Conservation (phyloP, 2,329 filamentous ascomycete genomes). For the Aspergillus sp. region DNA sequence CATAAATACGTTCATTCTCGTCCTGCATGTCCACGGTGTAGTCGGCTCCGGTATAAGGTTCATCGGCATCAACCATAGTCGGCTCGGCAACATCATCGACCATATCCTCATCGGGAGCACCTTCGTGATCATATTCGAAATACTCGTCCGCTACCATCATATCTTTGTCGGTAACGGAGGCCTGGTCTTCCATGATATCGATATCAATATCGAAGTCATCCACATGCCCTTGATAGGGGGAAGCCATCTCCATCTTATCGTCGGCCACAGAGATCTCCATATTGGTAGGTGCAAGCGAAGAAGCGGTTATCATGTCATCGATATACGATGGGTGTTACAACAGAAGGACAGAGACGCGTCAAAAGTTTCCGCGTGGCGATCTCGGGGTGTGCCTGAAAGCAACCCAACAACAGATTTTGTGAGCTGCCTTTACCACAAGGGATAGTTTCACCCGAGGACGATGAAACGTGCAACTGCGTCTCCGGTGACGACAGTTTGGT, state of each 20-base stretch:
- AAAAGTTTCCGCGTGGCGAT: conserved; percentile 24
- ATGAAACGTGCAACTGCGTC: neutral
- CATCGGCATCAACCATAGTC: conserved; percentile 41
- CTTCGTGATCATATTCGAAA: conserved; percentile 33
- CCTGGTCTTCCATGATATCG: conserved; percentile 58
- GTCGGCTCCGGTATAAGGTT: conserved; percentile 28
- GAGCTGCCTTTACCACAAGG: neutral
- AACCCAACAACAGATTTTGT: neutral
- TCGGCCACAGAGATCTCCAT: conserved; percentile 44
- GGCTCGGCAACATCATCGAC: conserved; percentile 46
- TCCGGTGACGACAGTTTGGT: neutral
- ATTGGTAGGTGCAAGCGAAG: conserved; percentile 31
- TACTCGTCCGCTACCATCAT: conserved; percentile 46
- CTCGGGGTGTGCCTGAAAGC: conserved; percentile 6
- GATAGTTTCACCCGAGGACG: neutral
- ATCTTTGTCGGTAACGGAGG: conserved; percentile 57
- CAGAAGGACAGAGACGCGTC: conserved; percentile 18
- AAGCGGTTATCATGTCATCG: conserved; percentile 37
- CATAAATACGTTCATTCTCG: conserved; percentile 32
- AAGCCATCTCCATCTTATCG: conserved; percentile 48
- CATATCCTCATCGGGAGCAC: conserved; percentile 49
- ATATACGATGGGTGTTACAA: conserved; percentile 14
- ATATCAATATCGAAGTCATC: conserved; percentile 63
- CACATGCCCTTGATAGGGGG: conserved; percentile 43
- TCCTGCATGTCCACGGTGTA: conserved; percentile 35